Evolutionary conservation across 306 rosid species (phyloP).

Genomic region (Hippophae rhamnoides): DNA sequence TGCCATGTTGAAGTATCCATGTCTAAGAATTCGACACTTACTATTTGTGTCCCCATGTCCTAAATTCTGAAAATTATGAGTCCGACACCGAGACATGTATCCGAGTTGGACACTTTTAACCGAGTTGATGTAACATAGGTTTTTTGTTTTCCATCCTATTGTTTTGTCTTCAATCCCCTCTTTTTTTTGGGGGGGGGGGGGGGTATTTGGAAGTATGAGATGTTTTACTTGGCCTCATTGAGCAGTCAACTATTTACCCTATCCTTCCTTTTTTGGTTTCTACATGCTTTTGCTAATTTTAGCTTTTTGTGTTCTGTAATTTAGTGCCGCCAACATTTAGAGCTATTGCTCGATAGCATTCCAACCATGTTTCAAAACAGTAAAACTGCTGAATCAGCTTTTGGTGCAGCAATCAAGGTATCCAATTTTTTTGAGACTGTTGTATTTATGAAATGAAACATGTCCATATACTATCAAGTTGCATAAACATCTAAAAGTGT

Average conservation of each 20-base stretch:
- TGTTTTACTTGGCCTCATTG: slow-evolving; percentile 3
- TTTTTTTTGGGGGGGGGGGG: neutral
- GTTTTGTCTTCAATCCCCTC: neutral
- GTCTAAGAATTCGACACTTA: too few species aligned
- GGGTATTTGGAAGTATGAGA: slow-evolving; percentile 3
- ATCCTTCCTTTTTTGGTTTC: neutral
- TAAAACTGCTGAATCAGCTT: slow-evolving; percentile 88
- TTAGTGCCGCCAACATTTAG: slow-evolving; percentile 92
- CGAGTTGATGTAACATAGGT: too few species aligned
- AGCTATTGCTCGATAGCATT: slow-evolving; percentile 77
- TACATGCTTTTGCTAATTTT: slow-evolving; percentile 8
- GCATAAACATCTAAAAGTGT: too few species aligned
- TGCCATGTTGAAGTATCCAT: too few species aligned
- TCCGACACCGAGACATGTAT: too few species aligned
- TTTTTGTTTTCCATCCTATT: too few species aligned
- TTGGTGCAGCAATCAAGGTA: slow-evolving; percentile 96
- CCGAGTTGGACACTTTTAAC: too few species aligned
- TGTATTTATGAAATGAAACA: too few species aligned
- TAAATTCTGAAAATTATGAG: too few species aligned
- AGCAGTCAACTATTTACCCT: slow-evolving; percentile 13
- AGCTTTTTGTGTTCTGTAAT: slow-evolving; percentile 16
- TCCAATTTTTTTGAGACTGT: slow-evolving; percentile 15
- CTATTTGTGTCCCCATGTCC: too few species aligned
- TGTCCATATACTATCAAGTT: too few species aligned
- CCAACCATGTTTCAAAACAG: slow-evolving; percentile 83